phyloP scores from a whole-genome alignment of 2,329 filamentous ascomycete genomes.

The Neopestalotiopsis sp. region DNA sequence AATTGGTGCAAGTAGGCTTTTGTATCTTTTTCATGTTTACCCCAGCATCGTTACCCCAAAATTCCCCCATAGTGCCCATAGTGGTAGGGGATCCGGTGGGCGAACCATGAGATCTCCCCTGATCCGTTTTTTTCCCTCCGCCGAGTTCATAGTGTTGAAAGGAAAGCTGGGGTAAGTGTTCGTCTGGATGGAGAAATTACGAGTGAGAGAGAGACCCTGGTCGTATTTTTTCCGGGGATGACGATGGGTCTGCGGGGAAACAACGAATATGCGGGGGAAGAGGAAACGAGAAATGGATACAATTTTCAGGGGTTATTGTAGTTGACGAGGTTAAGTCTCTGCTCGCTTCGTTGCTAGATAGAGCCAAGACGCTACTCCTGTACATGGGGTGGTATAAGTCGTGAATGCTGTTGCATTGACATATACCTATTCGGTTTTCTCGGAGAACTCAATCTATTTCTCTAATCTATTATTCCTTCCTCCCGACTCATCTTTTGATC shows the following conservation, averaged over 20 bases:
- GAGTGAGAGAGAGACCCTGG: not conserved
- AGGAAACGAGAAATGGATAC: not conserved
- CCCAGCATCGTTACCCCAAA: not conserved
- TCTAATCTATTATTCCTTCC: not conserved
- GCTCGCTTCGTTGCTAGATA: not conserved
- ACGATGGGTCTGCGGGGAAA: constrained; percentile 5
- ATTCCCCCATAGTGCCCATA: too few relatives aligned
- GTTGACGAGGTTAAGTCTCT: not conserved
- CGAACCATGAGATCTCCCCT: not conserved
- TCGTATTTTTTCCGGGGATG: constrained; percentile 12
- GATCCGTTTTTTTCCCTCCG: not conserved
- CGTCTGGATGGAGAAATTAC: constrained; percentile 20
- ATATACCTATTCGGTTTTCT: too few relatives aligned
- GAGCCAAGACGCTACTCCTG: not conserved
- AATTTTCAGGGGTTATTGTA: not conserved
- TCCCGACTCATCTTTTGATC: not conserved
- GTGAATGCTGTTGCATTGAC: too few relatives aligned
- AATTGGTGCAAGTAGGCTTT: too few relatives aligned
- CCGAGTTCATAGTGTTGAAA: not conserved
- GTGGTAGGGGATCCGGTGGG: not conserved
- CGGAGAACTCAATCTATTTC: too few relatives aligned
- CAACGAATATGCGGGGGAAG: not conserved
- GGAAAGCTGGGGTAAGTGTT: constrained; percentile 12
- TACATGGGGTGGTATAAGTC: too few relatives aligned
- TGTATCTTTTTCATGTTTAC: not conserved